phyloP scores from a whole-genome alignment of 352 stramenopile species.

The Phytopythium boreale region DNA sequence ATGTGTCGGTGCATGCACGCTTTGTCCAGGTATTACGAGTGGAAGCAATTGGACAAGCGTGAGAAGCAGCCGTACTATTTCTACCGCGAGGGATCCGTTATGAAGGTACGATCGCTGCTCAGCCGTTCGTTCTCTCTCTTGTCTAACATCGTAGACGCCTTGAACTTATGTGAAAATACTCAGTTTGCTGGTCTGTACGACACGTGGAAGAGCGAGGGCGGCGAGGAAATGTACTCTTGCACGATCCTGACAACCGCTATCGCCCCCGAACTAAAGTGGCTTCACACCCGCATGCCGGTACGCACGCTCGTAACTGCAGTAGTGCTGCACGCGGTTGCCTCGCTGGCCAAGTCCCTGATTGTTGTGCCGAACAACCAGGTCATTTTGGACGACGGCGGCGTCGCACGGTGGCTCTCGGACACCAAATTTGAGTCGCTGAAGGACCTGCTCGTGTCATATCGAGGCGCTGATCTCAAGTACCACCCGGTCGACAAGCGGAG shows the following conservation, averaged over 20 bases:
- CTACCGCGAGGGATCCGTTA: slow-evolving; percentile 31
- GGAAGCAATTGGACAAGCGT: slow-evolving; percentile 83
- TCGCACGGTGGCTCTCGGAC: slow-evolving; percentile 58
- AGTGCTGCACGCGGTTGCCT: neutral
- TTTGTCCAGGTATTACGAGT: slow-evolving; percentile 83
- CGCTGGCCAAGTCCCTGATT: neutral
- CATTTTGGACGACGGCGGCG: slow-evolving; percentile 63
- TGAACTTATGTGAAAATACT: neutral
- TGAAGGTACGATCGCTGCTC: slow-evolving; percentile 40
- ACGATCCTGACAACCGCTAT: slow-evolving; percentile 86
- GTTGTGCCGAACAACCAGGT: slow-evolving; percentile 28
- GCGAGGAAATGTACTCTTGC: slow-evolving; percentile 75
- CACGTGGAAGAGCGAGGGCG: slow-evolving; percentile 61
- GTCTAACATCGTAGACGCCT: neutral
- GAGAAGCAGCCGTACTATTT: slow-evolving; percentile 92
- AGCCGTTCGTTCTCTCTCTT: neutral
- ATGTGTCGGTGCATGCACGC: neutral
- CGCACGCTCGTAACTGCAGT: neutral
- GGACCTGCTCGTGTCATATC: slow-evolving; percentile 52
- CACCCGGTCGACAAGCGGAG: slow-evolving; percentile 77
- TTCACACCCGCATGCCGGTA: slow-evolving; percentile 88
- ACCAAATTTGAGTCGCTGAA: slow-evolving; percentile 56
- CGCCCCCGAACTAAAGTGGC: slow-evolving; percentile 62
- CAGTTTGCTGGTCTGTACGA: slow-evolving; percentile 88
- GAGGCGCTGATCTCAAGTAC: slow-evolving; percentile 53